phyloP scores from a whole-genome alignment of 768 basidiomycete genomes.

The Multifurca ochricompacta region DNA sequence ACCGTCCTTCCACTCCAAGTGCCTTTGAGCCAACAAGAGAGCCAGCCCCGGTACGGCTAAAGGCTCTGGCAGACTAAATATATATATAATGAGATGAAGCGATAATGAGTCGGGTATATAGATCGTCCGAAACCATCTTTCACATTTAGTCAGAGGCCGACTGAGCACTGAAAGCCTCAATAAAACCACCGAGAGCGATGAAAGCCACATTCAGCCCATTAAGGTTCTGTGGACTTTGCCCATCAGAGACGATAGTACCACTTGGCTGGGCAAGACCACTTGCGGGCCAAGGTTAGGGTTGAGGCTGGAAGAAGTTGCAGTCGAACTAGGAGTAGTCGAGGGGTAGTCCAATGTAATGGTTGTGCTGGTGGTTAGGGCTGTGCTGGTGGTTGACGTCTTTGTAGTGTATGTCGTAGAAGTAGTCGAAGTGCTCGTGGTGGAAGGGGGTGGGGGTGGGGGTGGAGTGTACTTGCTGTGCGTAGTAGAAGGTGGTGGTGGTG shows the following conservation, averaged over 20 bases:
- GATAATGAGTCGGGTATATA: constrained; percentile 8
- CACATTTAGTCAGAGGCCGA: not conserved
- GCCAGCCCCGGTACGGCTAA: constrained; percentile 1
- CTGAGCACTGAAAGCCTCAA: not conserved
- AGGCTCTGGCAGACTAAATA: not conserved
- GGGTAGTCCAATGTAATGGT: not conserved
- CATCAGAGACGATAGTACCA: not conserved
- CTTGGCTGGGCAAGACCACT: not conserved
- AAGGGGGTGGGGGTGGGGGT: constrained; percentile 3
- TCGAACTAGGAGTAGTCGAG: not conserved
- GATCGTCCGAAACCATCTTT: not conserved
- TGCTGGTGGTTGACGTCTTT: not conserved
- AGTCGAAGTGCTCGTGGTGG: not conserved
- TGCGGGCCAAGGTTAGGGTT: not conserved
- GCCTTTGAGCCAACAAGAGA: not conserved
- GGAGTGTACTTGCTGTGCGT: not conserved
- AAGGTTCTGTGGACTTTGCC: not conserved
- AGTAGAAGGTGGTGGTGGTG: not conserved
- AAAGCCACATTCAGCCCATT: not conserved
- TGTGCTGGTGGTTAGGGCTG: not conserved
- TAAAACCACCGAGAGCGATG: not conserved
- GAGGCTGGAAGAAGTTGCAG: not conserved
- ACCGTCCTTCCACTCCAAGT: not conserved
- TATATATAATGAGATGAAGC: constrained; percentile 10
- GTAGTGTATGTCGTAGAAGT: no score